A percentile compares a stretch with the other conserved stretches of the same genome.
These are phyloP conservation scores for Botrytis pseudocinerea DNA, from an alignment of 2,329 filamentous ascomycete species.

Conservation along the genomic window DNA sequence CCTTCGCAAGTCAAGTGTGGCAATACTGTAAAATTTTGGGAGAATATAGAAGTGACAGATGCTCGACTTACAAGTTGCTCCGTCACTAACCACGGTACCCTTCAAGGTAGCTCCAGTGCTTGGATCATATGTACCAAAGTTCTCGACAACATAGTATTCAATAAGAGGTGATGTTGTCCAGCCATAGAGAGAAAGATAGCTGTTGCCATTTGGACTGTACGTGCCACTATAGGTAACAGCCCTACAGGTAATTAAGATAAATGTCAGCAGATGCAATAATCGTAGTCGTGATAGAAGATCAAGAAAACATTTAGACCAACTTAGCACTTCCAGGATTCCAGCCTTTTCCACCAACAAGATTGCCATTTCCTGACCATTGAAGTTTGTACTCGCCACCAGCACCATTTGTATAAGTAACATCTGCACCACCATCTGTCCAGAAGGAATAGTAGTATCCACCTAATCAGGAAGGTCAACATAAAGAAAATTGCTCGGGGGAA, in stretches of 20 bases:
- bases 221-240: conserved; percentile 46
- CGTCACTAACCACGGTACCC: conserved; percentile 54
- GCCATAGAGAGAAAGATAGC: conserved; percentile 58
- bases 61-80: conserved; percentile 48
- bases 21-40: not conserved
- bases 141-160: conserved; percentile 56
- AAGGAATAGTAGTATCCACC: conserved; percentile 53
- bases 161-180: conserved; percentile 46
- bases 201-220: conserved; percentile 47
- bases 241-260: conserved; percentile 25
- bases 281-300: not conserved
- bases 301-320: conserved; percentile 24
- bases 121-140: conserved; percentile 53
- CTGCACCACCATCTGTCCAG: conserved; percentile 55
- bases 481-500: not conserved
- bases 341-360: conserved; percentile 53
- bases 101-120: conserved; percentile 49
- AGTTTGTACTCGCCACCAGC: conserved; percentile 52
- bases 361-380: conserved; percentile 49
- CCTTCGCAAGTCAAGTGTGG: too few relatives aligned
- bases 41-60: not conserved
- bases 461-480: not conserved
- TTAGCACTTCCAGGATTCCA: conserved; percentile 46
- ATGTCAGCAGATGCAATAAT: not conserved
- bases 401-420: conserved; percentile 57